A percentile compares a stretch with the other conserved stretches of the same genome.
Evolutionary conservation across 2,329 filamentous ascomycete species (phyloP).

Genomic region (Calonectria henricotiae): DNA sequence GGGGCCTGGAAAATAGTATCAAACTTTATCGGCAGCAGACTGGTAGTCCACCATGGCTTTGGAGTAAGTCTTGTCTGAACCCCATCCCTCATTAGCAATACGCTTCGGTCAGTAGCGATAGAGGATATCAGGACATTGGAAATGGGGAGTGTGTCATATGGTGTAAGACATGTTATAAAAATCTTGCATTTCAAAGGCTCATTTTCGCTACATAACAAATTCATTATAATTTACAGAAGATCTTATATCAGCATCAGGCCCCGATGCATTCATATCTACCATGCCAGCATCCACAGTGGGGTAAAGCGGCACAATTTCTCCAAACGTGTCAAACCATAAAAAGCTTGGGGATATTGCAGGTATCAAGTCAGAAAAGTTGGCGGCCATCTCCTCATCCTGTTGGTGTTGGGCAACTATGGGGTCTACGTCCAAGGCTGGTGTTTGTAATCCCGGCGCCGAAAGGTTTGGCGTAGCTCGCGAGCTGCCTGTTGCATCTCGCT

Average conservation of each 20-base stretch:
- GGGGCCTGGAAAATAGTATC: no score
- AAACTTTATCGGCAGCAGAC: no score
- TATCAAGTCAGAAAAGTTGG: constrained; percentile 42
- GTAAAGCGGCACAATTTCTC: constrained; percentile 50
- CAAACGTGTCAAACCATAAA: constrained; percentile 52
- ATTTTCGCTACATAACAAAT: constrained; percentile 24
- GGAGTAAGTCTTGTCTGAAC: no score
- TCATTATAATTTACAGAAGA: constrained; percentile 32
- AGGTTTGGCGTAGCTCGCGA: constrained; percentile 17
- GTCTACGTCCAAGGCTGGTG: neutral
- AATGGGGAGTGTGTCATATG: no score
- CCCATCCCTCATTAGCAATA: no score
- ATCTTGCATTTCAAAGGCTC: no score
- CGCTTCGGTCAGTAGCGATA: no score
- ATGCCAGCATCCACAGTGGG: constrained; percentile 50
- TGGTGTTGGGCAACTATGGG: constrained; percentile 18
- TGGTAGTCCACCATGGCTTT: no score
- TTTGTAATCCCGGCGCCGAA: constrained; percentile 16
- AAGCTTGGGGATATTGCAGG: constrained; percentile 49
- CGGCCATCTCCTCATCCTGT: constrained; percentile 35
- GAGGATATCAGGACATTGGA: no score
- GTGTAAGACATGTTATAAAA: neutral
- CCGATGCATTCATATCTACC: constrained; percentile 34
- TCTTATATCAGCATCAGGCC: neutral
- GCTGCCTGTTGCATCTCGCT: constrained; percentile 18